phyloP scores from a whole-genome alignment of 2,329 filamentous ascomycete species.

The Nemania sp. region DNA sequence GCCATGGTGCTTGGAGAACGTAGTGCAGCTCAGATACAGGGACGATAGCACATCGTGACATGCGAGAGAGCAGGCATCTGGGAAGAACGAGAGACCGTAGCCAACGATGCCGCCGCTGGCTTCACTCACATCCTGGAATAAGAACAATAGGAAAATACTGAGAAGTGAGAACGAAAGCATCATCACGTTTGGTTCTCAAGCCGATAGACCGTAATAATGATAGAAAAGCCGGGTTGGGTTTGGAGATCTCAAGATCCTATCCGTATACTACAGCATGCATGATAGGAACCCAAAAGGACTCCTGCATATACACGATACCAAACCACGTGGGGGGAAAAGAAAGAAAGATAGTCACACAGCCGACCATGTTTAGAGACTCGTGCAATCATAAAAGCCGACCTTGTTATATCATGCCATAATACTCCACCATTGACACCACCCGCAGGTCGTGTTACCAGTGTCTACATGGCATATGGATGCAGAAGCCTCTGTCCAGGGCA shows the following conservation, averaged over 20 bases:
- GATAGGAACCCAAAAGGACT: neutral
- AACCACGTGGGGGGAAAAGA: neutral
- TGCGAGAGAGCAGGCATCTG: slow-evolving; percentile 34
- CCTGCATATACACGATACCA: neutral
- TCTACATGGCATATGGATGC: neutral
- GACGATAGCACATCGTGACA: slow-evolving; percentile 35
- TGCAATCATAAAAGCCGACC: neutral
- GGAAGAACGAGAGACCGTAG: slow-evolving; percentile 36
- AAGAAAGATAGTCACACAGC: neutral
- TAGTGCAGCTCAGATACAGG: slow-evolving; percentile 36
- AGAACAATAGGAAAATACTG: neutral
- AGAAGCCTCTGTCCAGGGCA: neutral
- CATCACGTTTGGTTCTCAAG: slow-evolving; percentile 2
- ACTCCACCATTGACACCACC: neutral
- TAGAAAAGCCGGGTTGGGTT: neutral
- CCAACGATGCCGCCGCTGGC: slow-evolving; percentile 34
- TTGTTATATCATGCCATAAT: neutral
- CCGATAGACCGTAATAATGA: neutral
- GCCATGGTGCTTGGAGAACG: slow-evolving; percentile 19
- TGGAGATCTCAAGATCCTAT: neutral
- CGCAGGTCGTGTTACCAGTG: neutral
- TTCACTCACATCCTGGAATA: slow-evolving; percentile 6
- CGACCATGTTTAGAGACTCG: too few species aligned
- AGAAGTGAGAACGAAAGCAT: neutral
- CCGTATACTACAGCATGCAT: neutral